Evolutionary conservation across 257 asterid species (phyloP), one percentile per base, ranked within the genome.

Genomic region (Lycium barbarum): DNA sequence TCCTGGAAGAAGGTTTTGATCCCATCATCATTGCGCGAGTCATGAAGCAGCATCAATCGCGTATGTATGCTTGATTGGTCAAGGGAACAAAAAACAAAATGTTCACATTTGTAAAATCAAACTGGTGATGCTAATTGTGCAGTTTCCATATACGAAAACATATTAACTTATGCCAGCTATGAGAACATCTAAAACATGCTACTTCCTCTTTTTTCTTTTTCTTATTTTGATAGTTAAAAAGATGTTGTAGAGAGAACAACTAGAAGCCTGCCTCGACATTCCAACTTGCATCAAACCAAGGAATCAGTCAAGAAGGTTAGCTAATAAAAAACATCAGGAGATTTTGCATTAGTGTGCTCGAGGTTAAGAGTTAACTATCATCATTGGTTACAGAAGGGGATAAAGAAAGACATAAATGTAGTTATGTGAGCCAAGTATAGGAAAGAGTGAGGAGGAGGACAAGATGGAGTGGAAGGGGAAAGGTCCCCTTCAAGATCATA

Each of bases 1-100:
- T 95, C 98, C 86, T 94, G 98, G 88, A 96, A 96, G 93, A 96
- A 95, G 91, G 97, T 96, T 90, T 96, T 96, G 89, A 96, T 95
- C 80, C 99, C 99, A 89, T 95, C 98, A 67, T 96, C 99, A 86
- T 96, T 96, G 79, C 97, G 98, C 72, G 99, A 90, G 91, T 96
- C 99, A 40, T 96, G 99, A 89, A 96, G 99, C 89, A 96, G 91
- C 99, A 95, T 95, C 84, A 95, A 61, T 87, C 98, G 97, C 83
- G 98, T 95, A 92, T 96, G 99, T 96, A 91, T 62, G 81, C 84
- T 83, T 85, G 82, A 83, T 70, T 84, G 86, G 93, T 95, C 80
- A 93, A 74, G 91, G 89, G 88, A 90, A 90, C 86, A 81, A 57
- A 70, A 80, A 83, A 20, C 20, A 40, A 76, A 66, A 55, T 33